phyloP scores from a whole-genome alignment of 2,329 filamentous ascomycete species.

The Colletotrichum caudatum region DNA sequence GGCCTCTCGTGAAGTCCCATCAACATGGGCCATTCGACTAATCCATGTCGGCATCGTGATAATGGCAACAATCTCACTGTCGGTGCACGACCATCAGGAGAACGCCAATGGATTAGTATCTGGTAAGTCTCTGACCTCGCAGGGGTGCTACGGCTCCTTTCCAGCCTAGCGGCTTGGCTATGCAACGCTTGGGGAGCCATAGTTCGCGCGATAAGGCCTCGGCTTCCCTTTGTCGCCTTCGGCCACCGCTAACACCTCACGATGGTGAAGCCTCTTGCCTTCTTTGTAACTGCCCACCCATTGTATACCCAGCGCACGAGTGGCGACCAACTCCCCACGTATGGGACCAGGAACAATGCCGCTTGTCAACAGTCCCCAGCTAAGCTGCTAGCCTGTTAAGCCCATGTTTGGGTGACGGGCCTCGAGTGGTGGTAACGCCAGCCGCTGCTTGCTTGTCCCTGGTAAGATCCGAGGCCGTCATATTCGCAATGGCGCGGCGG shows the following conservation, averaged over 20 bases:
- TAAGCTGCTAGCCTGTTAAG: constrained; percentile 23
- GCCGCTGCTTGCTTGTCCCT: constrained; percentile 28
- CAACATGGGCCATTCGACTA: not conserved
- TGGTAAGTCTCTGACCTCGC: constrained; percentile 12
- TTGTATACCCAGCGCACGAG: constrained; percentile 33
- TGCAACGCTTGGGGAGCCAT: constrained; percentile 35
- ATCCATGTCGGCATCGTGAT: constrained; percentile 4
- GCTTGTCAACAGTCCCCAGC: constrained; percentile 38
- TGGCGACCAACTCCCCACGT: constrained; percentile 28
- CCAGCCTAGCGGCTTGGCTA: constrained; percentile 38
- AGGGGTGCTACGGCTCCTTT: constrained; percentile 28
- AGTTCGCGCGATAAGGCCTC: constrained; percentile 31
- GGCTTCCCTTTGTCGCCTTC: constrained; percentile 28
- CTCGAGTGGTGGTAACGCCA: constrained; percentile 22
- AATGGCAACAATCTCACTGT: not conserved
- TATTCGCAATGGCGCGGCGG: constrained; percentile 24
- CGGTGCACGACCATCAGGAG: constrained; percentile 5
- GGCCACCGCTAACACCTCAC: constrained; percentile 32
- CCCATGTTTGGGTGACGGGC: constrained; percentile 14
- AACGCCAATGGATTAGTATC: constrained; percentile 1
- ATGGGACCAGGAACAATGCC: constrained; percentile 26
- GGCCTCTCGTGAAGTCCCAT: not conserved
- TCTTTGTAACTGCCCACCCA: constrained; percentile 35
- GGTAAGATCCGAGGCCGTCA: constrained; percentile 7
- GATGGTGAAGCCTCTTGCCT: constrained; percentile 15